Conservation (phyloP, 1,139 yeast genomes). For the Yamadazyma oceani region DNA sequence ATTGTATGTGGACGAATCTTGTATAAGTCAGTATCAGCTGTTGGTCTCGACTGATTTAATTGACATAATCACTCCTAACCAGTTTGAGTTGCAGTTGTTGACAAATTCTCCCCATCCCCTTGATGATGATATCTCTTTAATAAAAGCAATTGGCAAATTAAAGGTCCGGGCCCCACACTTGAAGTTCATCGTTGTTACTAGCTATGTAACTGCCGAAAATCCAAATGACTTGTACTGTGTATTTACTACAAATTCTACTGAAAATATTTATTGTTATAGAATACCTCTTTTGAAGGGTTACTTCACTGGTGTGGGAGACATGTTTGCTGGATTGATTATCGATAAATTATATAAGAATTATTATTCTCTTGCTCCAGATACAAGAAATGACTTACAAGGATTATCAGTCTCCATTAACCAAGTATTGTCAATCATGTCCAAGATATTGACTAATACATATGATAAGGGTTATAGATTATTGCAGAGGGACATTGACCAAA, state of each 20-base stretch:
- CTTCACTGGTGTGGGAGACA: conserved; percentile 92
- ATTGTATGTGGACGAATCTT: conserved; percentile 70
- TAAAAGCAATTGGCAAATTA: conserved; percentile 36
- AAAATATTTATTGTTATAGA: conserved; percentile 30
- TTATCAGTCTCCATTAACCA: conserved; percentile 43
- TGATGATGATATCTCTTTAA: conserved; percentile 35
- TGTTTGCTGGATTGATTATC: conserved; percentile 75
- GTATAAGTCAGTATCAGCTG: conserved; percentile 59
- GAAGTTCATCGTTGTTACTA: conserved; percentile 64
- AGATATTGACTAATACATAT: conserved; percentile 44
- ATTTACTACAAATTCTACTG: conserved; percentile 37
- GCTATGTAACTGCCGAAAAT: conserved; percentile 15
- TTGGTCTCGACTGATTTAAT: conserved; percentile 52
- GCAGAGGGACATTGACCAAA: neutral
- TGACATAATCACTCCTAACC: conserved; percentile 79
- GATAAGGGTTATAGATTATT: conserved; percentile 7
- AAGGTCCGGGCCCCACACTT: conserved; percentile 38
- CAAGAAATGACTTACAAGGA: conserved; percentile 8
- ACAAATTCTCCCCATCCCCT: conserved; percentile 46
- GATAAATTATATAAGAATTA: conserved; percentile 51
- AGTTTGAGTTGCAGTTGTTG: conserved; percentile 76
- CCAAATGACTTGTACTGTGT: conserved; percentile 48
- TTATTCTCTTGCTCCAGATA: conserved; percentile 2
- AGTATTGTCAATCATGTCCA: conserved; percentile 50
- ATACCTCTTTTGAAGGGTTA: conserved; percentile 64